A percentile compares a stretch with the other conserved stretches of the same genome.
Evolutionary conservation across 805 yeast species (phyloP).

Genomic region (Lipomyces kockii): DNA sequence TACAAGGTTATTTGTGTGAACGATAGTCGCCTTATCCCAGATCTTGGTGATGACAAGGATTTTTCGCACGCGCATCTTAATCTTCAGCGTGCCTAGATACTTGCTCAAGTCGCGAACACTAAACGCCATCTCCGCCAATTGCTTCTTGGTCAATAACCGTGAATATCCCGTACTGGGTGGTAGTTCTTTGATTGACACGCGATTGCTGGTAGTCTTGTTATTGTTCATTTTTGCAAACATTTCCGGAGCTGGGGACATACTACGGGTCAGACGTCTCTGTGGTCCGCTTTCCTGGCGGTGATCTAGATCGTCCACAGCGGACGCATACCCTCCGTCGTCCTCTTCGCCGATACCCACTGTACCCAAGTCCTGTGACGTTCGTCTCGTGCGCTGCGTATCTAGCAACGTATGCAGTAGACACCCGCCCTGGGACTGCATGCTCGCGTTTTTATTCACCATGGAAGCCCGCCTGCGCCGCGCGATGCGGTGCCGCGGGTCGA

Average conservation of each 20-base stretch:
- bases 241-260: constrained; percentile 15
- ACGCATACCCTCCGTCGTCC: constrained; percentile 7
- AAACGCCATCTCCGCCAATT: constrained; percentile 42
- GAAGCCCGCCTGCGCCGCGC: constrained; percentile 31
- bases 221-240: background rate
- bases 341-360: background rate
- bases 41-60: constrained; percentile 87
- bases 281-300: background rate
- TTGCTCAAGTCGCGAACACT: constrained; percentile 43
- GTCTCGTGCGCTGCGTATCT: constrained; percentile 30
- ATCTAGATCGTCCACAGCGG: constrained; percentile 1
- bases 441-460: constrained; percentile 1
- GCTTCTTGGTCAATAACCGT: constrained; percentile 39
- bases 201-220: background rate
- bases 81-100: constrained; percentile 39
- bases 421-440: constrained; percentile 18
- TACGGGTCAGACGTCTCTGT: background rate
- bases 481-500: constrained; percentile 19
- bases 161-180: constrained; percentile 21
- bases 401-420: constrained; percentile 32
- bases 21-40: constrained; percentile 75
- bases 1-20: constrained; percentile 74
- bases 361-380: constrained; percentile 16
- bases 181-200: background rate
- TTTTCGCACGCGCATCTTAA: constrained; percentile 68